Evolutionary conservation across 768 basidiomycete species (phyloP), one percentile per base, ranked within the genome.

Genomic region (Leccinellum albellum): DNA sequence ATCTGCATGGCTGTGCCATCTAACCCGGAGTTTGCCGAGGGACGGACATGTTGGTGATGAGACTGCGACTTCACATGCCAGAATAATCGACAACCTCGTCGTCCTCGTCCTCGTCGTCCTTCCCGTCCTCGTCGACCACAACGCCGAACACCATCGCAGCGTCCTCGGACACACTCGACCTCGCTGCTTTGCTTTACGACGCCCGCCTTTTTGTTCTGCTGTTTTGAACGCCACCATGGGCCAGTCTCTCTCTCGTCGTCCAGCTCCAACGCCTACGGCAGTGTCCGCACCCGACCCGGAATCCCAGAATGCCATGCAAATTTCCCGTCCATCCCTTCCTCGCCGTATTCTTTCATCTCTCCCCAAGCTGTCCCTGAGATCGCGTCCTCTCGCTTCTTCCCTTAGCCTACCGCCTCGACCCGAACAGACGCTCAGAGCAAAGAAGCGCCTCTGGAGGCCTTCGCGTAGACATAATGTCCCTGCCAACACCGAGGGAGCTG

Each of bases 291-390:
- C 58, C 26, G 50, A 48, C 52, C 49, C 57, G 51, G 59, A 47
- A 52, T 50, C 51, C 8, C 40, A 45, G 26, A 54, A 57, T 24
- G 40, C 32, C 29, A 54, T 31, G 8, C 51, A 32, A 9, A n/a
- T 33, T 31, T 35, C 40, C 26, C 58, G 53, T 51, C 63, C 61
- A 46, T 56, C 64, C 6, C 64, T 77, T 4, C 72, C 76, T 4
- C 75, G 62, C 47, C 76, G 73, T 51, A 64, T 79, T 45, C 48
- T 71, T 66, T 56, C 75, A 57, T 59, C 64, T 62, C 37, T 72
- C 66, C 62, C 73, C 20, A 65, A 62, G 56, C 63, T 66, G 1
- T 60, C 64, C 26, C 40, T 66, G 55, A 51, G 58, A 62, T 55
- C 64, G 51, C 63, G 60, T 8, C 31, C 57, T 6, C 47, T 50